phyloP scores from a whole-genome alignment of 306 rosid species.

The Lupinus albus region DNA sequence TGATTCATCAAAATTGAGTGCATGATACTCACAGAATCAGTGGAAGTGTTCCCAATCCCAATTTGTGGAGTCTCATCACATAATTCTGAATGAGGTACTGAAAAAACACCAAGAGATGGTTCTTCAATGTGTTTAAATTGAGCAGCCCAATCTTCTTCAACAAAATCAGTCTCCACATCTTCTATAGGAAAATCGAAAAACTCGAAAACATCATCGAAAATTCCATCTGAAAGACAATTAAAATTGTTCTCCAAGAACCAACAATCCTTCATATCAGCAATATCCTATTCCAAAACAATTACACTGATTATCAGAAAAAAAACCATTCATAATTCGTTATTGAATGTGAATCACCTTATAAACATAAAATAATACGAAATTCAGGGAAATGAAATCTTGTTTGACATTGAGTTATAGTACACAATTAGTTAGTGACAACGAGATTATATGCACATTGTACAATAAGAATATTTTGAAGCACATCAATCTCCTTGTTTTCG shows the following conservation, averaged over 20 bases:
- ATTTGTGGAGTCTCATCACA: slow-evolving; percentile 35
- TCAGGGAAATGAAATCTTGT: slow-evolving; percentile 29
- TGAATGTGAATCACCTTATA: neutral
- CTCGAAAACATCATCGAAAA: slow-evolving; percentile 41
- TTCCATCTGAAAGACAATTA: slow-evolving; percentile 46
- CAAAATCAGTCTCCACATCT: slow-evolving; percentile 56
- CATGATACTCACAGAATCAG: slow-evolving; percentile 54
- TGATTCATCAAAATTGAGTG: neutral
- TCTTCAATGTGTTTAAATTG: slow-evolving; percentile 59
- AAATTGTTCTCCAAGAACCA: slow-evolving; percentile 51
- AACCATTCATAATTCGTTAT: neutral
- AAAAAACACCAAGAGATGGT: slow-evolving; percentile 52
- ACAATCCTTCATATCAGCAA: slow-evolving; percentile 52
- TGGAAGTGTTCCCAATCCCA: slow-evolving; percentile 28
- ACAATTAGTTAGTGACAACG: slow-evolving; percentile 3
- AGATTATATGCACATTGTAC: neutral
- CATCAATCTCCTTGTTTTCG: too few species aligned
- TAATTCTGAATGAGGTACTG: slow-evolving; percentile 32
- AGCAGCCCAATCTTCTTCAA: slow-evolving; percentile 63
- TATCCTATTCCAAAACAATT: slow-evolving; percentile 37
- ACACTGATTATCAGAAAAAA: neutral
- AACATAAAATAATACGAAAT: neutral
- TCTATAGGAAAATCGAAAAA: slow-evolving; percentile 62
- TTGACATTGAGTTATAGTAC: neutral
- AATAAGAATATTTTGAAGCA: too few species aligned